phyloP scores from a whole-genome alignment of 2,329 filamentous ascomycete species.

The Drechslerella dactyloides region DNA sequence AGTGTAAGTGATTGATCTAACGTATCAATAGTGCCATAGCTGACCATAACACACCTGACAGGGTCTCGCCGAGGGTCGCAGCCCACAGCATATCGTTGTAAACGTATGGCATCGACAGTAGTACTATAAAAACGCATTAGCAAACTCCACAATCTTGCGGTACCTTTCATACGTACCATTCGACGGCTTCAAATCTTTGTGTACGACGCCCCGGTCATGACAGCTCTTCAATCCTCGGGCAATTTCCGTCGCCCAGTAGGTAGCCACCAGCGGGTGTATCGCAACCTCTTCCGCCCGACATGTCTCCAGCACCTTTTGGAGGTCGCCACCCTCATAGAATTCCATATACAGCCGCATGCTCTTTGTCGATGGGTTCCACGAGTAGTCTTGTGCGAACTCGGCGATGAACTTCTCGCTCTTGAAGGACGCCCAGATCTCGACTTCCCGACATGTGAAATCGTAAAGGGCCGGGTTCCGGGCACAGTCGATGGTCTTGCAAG shows the following conservation, averaged over 20 bases:
- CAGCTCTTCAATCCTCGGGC: constrained; percentile 45
- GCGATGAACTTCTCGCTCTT: constrained; percentile 49
- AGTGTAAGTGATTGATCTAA: constrained; percentile 6
- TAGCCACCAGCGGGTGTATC: constrained; percentile 45
- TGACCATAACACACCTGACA: constrained; percentile 25
- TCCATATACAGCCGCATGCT: constrained; percentile 49
- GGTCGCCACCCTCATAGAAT: constrained; percentile 43
- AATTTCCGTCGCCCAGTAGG: constrained; percentile 48
- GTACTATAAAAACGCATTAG: constrained; percentile 26
- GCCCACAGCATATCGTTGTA: constrained; percentile 50
- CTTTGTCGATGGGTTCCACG: constrained; percentile 48
- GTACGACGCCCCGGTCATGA: constrained; percentile 45
- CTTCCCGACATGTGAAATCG: constrained; percentile 48
- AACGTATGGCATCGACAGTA: constrained; percentile 46
- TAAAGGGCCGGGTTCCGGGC: constrained; percentile 43
- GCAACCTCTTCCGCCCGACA: constrained; percentile 46
- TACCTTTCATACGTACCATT: constrained; percentile 20
- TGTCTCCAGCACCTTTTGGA: constrained; percentile 44
- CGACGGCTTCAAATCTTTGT: constrained; percentile 49
- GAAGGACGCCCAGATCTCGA: constrained; percentile 47
- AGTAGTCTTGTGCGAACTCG: constrained; percentile 47
- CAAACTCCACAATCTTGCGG: background rate
- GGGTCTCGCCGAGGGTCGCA: constrained; percentile 42
- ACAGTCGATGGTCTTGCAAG: constrained; percentile 50
- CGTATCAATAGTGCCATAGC: background rate